A percentile compares a stretch with the other conserved stretches of the same genome.
These are phyloP conservation scores for Niveomyces coronatus DNA, from an alignment of 2,329 filamentous ascomycete genomes.

Conservation along the genomic window DNA sequence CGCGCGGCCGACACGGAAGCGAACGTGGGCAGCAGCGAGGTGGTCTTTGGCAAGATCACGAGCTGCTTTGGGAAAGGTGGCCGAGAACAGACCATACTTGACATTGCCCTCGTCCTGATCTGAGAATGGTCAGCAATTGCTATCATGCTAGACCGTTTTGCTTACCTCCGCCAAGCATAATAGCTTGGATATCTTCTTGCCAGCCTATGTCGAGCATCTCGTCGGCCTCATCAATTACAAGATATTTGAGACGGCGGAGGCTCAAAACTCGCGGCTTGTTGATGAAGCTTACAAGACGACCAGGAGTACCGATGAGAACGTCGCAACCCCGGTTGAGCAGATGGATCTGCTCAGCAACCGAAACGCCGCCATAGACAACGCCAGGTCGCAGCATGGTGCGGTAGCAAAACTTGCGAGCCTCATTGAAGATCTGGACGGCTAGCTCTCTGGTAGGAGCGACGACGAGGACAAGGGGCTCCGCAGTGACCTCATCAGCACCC, in stretches of 20 bases:
- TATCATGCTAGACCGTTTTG: slow-evolving; percentile 13
- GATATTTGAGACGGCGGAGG: slow-evolving; percentile 66
- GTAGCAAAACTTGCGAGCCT: slow-evolving; percentile 86
- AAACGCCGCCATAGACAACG: slow-evolving; percentile 78
- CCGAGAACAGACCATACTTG: slow-evolving; percentile 78
- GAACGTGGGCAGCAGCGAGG: slow-evolving; percentile 62
- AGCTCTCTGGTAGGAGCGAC: slow-evolving; percentile 83
- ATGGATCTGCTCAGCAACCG: slow-evolving; percentile 55
- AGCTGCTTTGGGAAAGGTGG: slow-evolving; percentile 77
- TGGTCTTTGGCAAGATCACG: slow-evolving; percentile 69
- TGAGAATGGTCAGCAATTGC: slow-evolving; percentile 32
- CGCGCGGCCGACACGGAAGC: slow-evolving; percentile 76
- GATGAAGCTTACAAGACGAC: slow-evolving; percentile 79
- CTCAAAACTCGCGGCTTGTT: slow-evolving; percentile 57
- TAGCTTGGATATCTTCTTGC: slow-evolving; percentile 61
- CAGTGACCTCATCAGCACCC: slow-evolving; percentile 43
- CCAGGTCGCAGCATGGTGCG: slow-evolving; percentile 88
- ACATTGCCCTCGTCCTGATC: slow-evolving; percentile 61
- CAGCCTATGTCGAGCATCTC: slow-evolving; percentile 79
- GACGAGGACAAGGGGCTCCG: slow-evolving; percentile 81
- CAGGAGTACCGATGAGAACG: slow-evolving; percentile 77
- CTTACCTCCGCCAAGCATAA: slow-evolving; percentile 74
- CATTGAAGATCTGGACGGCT: slow-evolving; percentile 89
- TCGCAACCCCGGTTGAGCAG: slow-evolving; percentile 81
- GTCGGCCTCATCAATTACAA: slow-evolving; percentile 88